Evolutionary conservation across 1,284 basidiomycete species (phyloP).

Genomic region (Tetrapyrgos nigripes): DNA sequence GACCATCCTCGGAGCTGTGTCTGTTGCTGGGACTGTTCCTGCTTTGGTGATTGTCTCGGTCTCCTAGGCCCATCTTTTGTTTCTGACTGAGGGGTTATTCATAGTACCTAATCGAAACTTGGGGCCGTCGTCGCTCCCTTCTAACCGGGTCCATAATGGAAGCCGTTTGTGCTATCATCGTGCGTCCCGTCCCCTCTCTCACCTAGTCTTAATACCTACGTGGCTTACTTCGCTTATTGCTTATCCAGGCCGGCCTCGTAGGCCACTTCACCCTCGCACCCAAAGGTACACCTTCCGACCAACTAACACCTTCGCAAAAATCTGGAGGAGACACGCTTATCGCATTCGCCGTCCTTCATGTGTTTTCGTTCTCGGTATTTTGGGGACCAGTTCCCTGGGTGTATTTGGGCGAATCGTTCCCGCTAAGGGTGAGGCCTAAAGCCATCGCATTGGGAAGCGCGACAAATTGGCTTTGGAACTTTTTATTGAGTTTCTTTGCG

Average conservation of each 20-base stretch:
- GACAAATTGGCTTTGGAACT: conserved; percentile 75
- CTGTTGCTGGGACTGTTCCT: conserved; percentile 69
- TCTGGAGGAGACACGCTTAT: conserved; percentile 70
- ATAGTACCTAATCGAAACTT: conserved; percentile 66
- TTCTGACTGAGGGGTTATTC: neutral
- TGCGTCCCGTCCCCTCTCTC: conserved; percentile 31
- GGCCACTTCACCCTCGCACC: conserved; percentile 73
- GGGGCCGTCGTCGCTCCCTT: conserved; percentile 65
- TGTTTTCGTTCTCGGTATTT: conserved; percentile 76
- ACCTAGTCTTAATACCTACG: neutral
- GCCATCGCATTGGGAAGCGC: conserved; percentile 73
- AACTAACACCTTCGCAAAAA: conserved; percentile 60
- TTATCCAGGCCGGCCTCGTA: conserved; percentile 65
- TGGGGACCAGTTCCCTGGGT: conserved; percentile 75
- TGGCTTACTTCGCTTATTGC: neutral
- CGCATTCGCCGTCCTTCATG: conserved; percentile 79
- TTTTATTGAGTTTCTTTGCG: conserved; percentile 74
- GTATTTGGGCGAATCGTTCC: conserved; percentile 56
- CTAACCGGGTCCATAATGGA: conserved; percentile 69
- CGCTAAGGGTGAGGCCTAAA: conserved; percentile 79
- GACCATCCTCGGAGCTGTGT: conserved; percentile 71
- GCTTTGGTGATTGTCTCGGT: conserved; percentile 47
- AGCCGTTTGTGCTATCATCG: conserved; percentile 68
- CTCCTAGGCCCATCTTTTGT: neutral
- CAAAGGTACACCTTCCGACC: conserved; percentile 48